phyloP scores from a whole-genome alignment of 257 asterid genomes.

The Voacanga thouarsii region DNA sequence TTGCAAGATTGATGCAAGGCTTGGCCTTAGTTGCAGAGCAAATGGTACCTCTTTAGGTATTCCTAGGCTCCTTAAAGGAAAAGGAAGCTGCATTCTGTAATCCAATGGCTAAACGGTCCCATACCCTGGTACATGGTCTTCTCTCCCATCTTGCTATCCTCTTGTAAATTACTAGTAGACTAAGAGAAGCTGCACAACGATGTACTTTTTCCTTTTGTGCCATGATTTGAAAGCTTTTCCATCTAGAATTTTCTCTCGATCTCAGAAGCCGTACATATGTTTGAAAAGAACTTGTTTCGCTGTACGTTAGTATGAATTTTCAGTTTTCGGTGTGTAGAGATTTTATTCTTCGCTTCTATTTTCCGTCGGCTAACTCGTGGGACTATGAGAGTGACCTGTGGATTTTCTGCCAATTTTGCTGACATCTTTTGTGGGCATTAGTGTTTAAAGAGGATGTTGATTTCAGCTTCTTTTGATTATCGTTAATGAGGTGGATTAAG shows the following conservation, averaged over 20 bases:
- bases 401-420: neutral
- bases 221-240: neutral
- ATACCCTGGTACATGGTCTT: neutral
- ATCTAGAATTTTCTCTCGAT: too few species aligned
- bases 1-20: slow-evolving; percentile 70
- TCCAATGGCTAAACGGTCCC: neutral
- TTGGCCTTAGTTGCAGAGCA: slow-evolving; percentile 74
- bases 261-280: neutral
- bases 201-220: neutral
- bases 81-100: neutral
- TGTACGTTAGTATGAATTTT: neutral
- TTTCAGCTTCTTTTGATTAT: too few species aligned
- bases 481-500: too few species aligned
- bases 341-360: neutral
- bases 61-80: neutral
- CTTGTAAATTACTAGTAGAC: slow-evolving; percentile 18
- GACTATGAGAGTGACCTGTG: neutral
- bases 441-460: too few species aligned
- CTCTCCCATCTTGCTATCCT: neutral
- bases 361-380: neutral
- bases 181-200: slow-evolving; percentile 11
- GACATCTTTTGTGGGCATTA: neutral
- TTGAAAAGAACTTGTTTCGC: neutral
- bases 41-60: slow-evolving; percentile 26
- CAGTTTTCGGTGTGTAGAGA: neutral